Conservation (phyloP, 352 stramenopile genomes). For the Phytopythium sindhum region DNA sequence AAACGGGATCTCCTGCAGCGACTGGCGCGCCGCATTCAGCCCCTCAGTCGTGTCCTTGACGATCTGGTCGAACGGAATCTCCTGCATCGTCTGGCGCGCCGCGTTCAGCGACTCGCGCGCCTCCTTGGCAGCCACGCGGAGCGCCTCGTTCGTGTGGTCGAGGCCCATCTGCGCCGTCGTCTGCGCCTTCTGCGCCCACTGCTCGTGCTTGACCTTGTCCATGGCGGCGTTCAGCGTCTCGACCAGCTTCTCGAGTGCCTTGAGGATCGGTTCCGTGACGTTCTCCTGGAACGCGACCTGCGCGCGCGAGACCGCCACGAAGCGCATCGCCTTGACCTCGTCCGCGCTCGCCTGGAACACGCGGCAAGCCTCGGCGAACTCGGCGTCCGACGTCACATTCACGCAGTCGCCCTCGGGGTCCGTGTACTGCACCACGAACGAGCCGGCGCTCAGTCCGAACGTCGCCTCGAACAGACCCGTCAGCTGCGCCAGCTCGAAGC, state of each 20-base stretch:
- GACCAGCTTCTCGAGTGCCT: constrained; percentile 80
- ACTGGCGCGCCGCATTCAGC: constrained; percentile 40
- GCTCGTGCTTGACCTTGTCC: constrained; percentile 81
- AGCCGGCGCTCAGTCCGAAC: constrained; percentile 38
- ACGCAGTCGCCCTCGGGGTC: constrained; percentile 70
- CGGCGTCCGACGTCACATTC: constrained; percentile 64
- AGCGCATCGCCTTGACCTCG: constrained; percentile 54
- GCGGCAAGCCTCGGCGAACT: constrained; percentile 61
- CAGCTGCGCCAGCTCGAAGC: constrained; percentile 44
- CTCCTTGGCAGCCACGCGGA: constrained; percentile 54
- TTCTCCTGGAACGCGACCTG: constrained; percentile 76
- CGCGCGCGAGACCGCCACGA: constrained; percentile 54
- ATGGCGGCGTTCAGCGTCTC: constrained; percentile 74
- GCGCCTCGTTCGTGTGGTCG: constrained; percentile 57
- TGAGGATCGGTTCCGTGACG: constrained; percentile 72
- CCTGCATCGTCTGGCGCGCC: constrained; percentile 58
- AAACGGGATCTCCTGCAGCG: constrained; percentile 80
- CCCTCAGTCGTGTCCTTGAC: constrained; percentile 72
- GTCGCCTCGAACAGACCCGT: constrained; percentile 56
- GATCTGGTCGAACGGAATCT: constrained; percentile 82
- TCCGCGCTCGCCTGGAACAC: constrained; percentile 40
- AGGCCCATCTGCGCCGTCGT: constrained; percentile 47
- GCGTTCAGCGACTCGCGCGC: constrained; percentile 48
- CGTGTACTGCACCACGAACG: constrained; percentile 81
- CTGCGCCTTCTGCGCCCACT: constrained; percentile 54